Percentiles rank a stretch among this genome's conserved stretches.
Conservation (phyloP, 2,329 filamentous ascomycete genomes). For the Colletotrichum noveboracense region DNA sequence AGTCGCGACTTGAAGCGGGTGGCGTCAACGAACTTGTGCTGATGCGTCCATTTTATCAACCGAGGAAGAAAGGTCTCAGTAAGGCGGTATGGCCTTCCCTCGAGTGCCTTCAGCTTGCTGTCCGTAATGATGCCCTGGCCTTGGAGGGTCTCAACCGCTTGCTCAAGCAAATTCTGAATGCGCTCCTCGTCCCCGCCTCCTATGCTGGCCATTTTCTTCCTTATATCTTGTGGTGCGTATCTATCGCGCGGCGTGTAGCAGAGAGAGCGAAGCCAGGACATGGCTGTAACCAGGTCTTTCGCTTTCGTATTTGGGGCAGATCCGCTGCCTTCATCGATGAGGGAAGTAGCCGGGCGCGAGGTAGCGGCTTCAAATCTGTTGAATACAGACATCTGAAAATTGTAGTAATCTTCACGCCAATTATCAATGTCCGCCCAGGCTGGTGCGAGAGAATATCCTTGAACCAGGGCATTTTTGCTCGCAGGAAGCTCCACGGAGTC, state of each 20-base stretch:
- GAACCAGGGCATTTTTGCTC: slow-evolving; percentile 48
- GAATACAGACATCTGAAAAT: slow-evolving; percentile 58
- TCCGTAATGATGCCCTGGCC: slow-evolving; percentile 61
- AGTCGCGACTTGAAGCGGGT: slow-evolving; percentile 63
- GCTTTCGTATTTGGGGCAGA: neutral
- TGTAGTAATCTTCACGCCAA: slow-evolving; percentile 65
- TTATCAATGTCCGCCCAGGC: slow-evolving; percentile 36
- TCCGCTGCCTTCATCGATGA: slow-evolving; percentile 26
- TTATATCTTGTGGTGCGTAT: slow-evolving; percentile 54
- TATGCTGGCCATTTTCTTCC: slow-evolving; percentile 57
- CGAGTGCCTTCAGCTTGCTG: slow-evolving; percentile 62
- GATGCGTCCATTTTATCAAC: slow-evolving; percentile 61
- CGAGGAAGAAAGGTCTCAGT: slow-evolving; percentile 62
- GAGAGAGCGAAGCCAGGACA: slow-evolving; percentile 65
- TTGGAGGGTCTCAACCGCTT: slow-evolving; percentile 54
- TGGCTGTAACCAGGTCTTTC: slow-evolving; percentile 48
- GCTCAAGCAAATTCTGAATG: slow-evolving; percentile 48
- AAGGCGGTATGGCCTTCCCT: slow-evolving; percentile 67
- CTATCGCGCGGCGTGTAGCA: slow-evolving; percentile 57
- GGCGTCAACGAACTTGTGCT: slow-evolving; percentile 62
- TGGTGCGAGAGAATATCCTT: slow-evolving; percentile 45
- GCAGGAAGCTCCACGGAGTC: slow-evolving; percentile 54
- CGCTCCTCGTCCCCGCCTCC: slow-evolving; percentile 39
- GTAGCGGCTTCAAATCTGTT: slow-evolving; percentile 61
- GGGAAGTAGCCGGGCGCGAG: slow-evolving; percentile 48